phyloP scores from a whole-genome alignment of 2,329 filamentous ascomycete species.

The Xylariaceae sp. region DNA sequence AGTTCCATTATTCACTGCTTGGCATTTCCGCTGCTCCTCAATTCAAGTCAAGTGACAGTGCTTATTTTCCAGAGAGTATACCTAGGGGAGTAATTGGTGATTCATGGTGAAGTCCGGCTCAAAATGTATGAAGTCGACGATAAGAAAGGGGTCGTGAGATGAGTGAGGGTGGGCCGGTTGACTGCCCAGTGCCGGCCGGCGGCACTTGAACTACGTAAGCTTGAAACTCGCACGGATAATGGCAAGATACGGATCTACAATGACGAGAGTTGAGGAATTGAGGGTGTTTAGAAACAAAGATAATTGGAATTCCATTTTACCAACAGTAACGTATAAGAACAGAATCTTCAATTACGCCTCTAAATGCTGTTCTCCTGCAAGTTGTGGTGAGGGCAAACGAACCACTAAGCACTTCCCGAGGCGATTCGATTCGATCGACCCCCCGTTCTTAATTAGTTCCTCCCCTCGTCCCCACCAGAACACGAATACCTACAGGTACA shows the following conservation, averaged over 20 bases:
- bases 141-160: not conserved
- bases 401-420: conserved; percentile 4
- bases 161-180: conserved; percentile 7
- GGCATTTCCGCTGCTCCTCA: too few relatives aligned
- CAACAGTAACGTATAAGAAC: not conserved
- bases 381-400: not conserved
- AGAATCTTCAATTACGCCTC: too few relatives aligned
- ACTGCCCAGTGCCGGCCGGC: conserved; percentile 9
- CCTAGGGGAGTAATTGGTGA: too few relatives aligned
- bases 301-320: not conserved
- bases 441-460: not conserved
- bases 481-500: not conserved
- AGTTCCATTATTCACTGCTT: too few relatives aligned
- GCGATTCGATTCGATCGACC: conserved; percentile 5
- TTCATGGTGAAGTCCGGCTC: too few relatives aligned
- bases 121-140: not conserved
- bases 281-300: not conserved
- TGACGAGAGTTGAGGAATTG: too few relatives aligned
- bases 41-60: too few relatives aligned
- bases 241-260: not conserved
- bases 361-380: not conserved
- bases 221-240: not conserved
- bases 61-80: too few relatives aligned
- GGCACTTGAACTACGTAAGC: conserved; percentile 13
- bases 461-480: not conserved